phyloP scores from a whole-genome alignment of 148 eudicot species.

The Silene uniflora region DNA sequence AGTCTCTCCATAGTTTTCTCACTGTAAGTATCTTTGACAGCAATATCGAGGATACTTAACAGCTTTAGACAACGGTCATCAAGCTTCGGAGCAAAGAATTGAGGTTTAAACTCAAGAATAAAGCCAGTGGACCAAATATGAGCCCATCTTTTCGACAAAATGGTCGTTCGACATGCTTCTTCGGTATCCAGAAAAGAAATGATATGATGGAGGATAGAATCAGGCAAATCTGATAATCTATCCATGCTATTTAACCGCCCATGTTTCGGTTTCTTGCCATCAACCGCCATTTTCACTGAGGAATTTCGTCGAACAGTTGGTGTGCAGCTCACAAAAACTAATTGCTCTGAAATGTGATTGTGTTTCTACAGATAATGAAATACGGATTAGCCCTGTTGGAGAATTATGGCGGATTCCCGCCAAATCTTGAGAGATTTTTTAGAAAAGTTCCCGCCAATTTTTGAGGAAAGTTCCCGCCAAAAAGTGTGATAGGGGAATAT shows the following conservation, averaged over 20 bases:
- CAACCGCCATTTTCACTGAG: not conserved
- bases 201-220: not conserved
- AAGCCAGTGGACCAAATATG: slow-evolving; percentile 5
- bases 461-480: no score
- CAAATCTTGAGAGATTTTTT: no score
- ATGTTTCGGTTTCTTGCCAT: not conserved
- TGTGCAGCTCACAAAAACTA: not conserved
- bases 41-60: no score
- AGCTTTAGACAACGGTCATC: not conserved
- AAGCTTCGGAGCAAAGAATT: not conserved
- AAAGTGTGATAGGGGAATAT: no score
- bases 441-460: no score
- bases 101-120: slow-evolving; percentile 5
- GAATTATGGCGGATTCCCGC: no score
- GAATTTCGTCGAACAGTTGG: not conserved
- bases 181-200: no score
- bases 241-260: slow-evolving; percentile 1
- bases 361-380: no score
- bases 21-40: no score
- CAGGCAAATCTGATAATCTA: not conserved
- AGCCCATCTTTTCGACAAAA: not conserved
- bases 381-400: no score
- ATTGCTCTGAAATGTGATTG: no score
- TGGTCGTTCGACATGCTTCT: not conserved
- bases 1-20: not conserved